Percentiles rank a stretch among this genome's conserved stretches.
Conservation (phyloP, 2,329 filamentous ascomycete species). For the Zasmidium angulare region DNA sequence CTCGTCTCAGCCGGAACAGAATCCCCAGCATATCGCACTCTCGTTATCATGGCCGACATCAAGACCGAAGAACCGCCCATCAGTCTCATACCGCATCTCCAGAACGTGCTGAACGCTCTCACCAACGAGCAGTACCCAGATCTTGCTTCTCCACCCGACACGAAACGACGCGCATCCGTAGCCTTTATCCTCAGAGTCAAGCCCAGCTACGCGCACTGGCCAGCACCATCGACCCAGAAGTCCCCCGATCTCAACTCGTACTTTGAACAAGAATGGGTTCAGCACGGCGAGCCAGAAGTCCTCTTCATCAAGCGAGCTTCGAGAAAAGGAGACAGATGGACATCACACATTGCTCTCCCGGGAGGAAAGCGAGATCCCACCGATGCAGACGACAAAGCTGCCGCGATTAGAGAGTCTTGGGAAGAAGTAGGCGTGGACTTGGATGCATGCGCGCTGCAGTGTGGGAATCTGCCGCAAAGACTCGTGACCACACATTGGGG, state of each 20-base stretch:
- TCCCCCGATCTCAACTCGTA: slow-evolving; percentile 53
- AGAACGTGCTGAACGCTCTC: slow-evolving; percentile 44
- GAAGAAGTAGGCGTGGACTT: slow-evolving; percentile 67
- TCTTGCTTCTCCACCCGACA: slow-evolving; percentile 49
- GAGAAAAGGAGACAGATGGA: slow-evolving; percentile 66
- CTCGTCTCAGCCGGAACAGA: background rate
- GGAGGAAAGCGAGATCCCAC: slow-evolving; percentile 66
- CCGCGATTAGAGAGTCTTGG: slow-evolving; percentile 62
- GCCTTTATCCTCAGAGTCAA: slow-evolving; percentile 64
- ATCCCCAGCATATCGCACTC: background rate
- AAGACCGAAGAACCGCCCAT: slow-evolving; percentile 7
- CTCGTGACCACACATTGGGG: slow-evolving; percentile 68
- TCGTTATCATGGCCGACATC: background rate
- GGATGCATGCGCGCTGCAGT: slow-evolving; percentile 38
- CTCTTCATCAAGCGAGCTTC: slow-evolving; percentile 70
- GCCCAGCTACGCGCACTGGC: slow-evolving; percentile 57
- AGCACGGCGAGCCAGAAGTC: slow-evolving; percentile 65
- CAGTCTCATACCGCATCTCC: slow-evolving; percentile 40
- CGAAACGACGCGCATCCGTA: slow-evolving; percentile 64
- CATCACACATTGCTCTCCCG: slow-evolving; percentile 66
- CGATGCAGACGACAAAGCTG: slow-evolving; percentile 61
- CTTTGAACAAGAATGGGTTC: slow-evolving; percentile 65
- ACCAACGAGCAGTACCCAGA: slow-evolving; percentile 49
- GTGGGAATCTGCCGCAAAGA: slow-evolving; percentile 65
- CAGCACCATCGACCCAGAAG: slow-evolving; percentile 31